Conservation (phyloP, 257 asterid genomes). For the Rehmannia glutinosa region DNA sequence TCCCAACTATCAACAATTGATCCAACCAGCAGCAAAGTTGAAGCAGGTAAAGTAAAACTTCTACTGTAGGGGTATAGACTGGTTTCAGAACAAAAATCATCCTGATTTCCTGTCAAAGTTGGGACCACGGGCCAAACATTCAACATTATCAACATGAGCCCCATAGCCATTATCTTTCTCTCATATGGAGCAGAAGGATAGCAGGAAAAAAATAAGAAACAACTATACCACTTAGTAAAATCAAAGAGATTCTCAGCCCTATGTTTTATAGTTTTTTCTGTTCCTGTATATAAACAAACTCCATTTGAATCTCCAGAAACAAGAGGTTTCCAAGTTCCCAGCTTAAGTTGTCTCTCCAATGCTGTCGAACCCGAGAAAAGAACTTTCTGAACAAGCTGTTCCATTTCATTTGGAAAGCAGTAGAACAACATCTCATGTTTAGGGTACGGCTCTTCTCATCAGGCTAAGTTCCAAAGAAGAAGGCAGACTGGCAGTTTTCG, state of each 20-base stretch:
- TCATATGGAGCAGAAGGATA: constrained; percentile 99
- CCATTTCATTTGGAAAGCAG: constrained; percentile 98
- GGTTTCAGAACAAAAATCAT: constrained; percentile 35
- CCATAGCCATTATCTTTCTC: constrained; percentile 96
- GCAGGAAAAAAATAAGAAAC: constrained; percentile 84
- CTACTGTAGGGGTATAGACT: constrained; percentile 59
- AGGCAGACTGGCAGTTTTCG: constrained; percentile 83
- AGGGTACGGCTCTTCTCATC: constrained; percentile 80
- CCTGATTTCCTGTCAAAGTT: constrained; percentile 30
- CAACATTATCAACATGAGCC: constrained; percentile 66
- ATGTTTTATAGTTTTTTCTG: constrained; percentile 29
- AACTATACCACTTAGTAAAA: constrained; percentile 79
- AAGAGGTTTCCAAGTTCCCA: constrained; percentile 68
- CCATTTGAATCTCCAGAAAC: constrained; percentile 32
- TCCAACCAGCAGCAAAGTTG: constrained; percentile 83
- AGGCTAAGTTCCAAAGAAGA: constrained; percentile 83
- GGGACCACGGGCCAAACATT: constrained; percentile 72
- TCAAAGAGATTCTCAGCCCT: constrained; percentile 69
- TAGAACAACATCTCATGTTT: constrained; percentile 95
- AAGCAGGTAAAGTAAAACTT: constrained; percentile 62
- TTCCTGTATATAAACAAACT: constrained; percentile 25
- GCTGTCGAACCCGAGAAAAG: constrained; percentile 89
- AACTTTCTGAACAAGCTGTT: constrained; percentile 89
- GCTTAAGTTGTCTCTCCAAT: constrained; percentile 78
- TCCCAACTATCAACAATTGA: constrained; percentile 98